Conservation (phyloP, 2,329 filamentous ascomycete genomes). For the Microcyclospora pomicola region DNA sequence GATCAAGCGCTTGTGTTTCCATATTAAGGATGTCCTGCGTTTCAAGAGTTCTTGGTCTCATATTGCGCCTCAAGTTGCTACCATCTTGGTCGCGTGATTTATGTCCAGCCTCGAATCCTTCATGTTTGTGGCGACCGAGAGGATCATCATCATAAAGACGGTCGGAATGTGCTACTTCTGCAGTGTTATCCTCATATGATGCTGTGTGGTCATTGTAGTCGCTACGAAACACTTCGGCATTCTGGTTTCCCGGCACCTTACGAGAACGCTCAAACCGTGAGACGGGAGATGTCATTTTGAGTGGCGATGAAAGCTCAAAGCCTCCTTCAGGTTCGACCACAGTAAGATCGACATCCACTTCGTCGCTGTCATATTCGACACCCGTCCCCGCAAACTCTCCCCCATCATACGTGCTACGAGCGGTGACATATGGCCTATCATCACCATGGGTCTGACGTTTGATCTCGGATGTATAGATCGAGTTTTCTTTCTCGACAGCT, state of each 20-base stretch:
- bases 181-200: too few relatives aligned
- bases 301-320: conserved; percentile 9
- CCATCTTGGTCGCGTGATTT: too few relatives aligned
- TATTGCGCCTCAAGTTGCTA: too few relatives aligned
- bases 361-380: neutral
- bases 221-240: too few relatives aligned
- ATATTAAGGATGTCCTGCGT: conserved; percentile 23
- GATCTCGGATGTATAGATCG: neutral
- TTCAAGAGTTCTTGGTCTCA: conserved; percentile 5
- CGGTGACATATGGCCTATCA: too few relatives aligned
- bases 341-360: conserved; percentile 12
- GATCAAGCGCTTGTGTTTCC: conserved; percentile 18
- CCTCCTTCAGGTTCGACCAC: conserved; percentile 17
- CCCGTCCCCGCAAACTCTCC: neutral
- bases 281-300: neutral
- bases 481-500: neutral
- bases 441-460: neutral
- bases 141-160: conserved; percentile 2
- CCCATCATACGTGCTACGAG: too few relatives aligned
- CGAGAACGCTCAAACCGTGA: too few relatives aligned
- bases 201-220: too few relatives aligned
- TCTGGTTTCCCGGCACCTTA: too few relatives aligned
- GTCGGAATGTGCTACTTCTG: conserved; percentile 2
- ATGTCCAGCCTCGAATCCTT: too few relatives aligned
- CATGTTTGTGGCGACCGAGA: neutral